Percentiles rank a stretch among this genome's conserved stretches.
Evolutionary conservation across 352 stramenopile genomes (phyloP).

Genomic region (Phytopythium kandeliae): DNA sequence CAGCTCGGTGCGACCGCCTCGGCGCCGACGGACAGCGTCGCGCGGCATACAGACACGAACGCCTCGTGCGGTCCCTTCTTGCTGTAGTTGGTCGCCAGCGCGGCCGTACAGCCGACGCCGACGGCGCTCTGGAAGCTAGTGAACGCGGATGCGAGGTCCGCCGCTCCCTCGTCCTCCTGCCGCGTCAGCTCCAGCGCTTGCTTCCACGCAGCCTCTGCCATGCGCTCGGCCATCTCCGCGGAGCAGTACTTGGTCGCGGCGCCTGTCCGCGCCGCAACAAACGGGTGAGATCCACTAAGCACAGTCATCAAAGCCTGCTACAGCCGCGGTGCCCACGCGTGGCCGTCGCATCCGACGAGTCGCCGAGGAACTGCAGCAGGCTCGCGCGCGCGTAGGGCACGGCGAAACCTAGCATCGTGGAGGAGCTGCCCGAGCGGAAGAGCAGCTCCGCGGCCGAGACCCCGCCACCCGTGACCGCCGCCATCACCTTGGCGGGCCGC

Average conservation of each 20-base stretch:
- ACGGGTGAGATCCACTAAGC: neutral
- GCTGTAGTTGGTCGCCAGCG: constrained; percentile 53
- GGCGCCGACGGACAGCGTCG: neutral
- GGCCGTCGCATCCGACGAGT: constrained; percentile 1
- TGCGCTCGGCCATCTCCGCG: constrained; percentile 46
- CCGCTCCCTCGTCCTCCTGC: constrained; percentile 20
- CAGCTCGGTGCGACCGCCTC: constrained; percentile 20
- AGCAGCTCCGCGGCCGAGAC: constrained; percentile 35
- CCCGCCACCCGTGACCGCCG: constrained; percentile 53
- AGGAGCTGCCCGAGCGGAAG: constrained; percentile 54
- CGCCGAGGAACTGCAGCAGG: constrained; percentile 44
- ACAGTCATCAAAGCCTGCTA: neutral
- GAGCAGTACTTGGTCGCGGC: constrained; percentile 43
- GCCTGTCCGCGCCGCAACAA: neutral
- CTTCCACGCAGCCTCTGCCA: constrained; percentile 54
- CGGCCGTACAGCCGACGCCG: constrained; percentile 69
- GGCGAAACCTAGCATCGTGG: constrained; percentile 63
- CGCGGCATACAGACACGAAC: constrained; percentile 60
- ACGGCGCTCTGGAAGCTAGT: constrained; percentile 30
- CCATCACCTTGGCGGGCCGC: constrained; percentile 45
- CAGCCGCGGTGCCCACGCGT: constrained; percentile 1
- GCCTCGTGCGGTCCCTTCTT: constrained; percentile 59
- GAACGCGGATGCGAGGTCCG: constrained; percentile 19
- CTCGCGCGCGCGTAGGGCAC: constrained; percentile 63
- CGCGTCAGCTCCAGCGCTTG: constrained; percentile 33